A percentile compares a stretch with the other conserved stretches of the same genome.
These are phyloP conservation scores for Hypericum perforatum DNA, from an alignment of 345 rosid genomes.

Conservation along the genomic window DNA sequence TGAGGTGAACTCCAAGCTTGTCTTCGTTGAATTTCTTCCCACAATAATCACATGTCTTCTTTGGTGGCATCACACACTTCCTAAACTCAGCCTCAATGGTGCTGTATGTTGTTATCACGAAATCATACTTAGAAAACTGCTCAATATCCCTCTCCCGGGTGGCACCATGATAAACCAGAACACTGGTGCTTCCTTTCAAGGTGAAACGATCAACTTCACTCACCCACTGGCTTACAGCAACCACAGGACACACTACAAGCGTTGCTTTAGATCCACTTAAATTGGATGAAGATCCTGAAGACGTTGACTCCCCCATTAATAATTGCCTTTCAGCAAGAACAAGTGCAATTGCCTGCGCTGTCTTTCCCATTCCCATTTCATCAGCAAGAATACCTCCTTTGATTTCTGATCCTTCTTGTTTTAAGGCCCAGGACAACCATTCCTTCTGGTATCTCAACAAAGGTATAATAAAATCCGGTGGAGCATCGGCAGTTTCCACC, in stretches of 20 bases:
- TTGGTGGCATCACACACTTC: slow-evolving; percentile 44
- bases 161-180: slow-evolving; percentile 61
- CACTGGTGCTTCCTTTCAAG: slow-evolving; percentile 62
- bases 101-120: slow-evolving; percentile 80
- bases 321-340: slow-evolving; percentile 69
- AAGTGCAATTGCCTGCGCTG: slow-evolving; percentile 89
- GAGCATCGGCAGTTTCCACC: slow-evolving; percentile 49
- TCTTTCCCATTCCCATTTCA: slow-evolving; percentile 99
- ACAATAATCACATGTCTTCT: slow-evolving; percentile 45
- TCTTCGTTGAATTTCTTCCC: slow-evolving; percentile 43
- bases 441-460: slow-evolving; percentile 87
- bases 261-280: slow-evolving; percentile 36
- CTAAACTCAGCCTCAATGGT: slow-evolving; percentile 73
- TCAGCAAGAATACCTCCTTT: slow-evolving; percentile 95
- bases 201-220: slow-evolving; percentile 72
- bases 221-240: slow-evolving; percentile 81
- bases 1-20: slow-evolving; percentile 43
- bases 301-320: slow-evolving; percentile 11
- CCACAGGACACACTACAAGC: slow-evolving; percentile 88
- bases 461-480: slow-evolving; percentile 59
- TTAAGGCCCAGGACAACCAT: slow-evolving; percentile 87
- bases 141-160: slow-evolving; percentile 45
- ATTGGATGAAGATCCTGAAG: slow-evolving; percentile 26
- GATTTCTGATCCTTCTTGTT: slow-evolving; percentile 60
- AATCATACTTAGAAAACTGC: slow-evolving; percentile 58